Conservation (phyloP, 2,329 filamentous ascomycete genomes). For the Colletotrichum orchidophilum region DNA sequence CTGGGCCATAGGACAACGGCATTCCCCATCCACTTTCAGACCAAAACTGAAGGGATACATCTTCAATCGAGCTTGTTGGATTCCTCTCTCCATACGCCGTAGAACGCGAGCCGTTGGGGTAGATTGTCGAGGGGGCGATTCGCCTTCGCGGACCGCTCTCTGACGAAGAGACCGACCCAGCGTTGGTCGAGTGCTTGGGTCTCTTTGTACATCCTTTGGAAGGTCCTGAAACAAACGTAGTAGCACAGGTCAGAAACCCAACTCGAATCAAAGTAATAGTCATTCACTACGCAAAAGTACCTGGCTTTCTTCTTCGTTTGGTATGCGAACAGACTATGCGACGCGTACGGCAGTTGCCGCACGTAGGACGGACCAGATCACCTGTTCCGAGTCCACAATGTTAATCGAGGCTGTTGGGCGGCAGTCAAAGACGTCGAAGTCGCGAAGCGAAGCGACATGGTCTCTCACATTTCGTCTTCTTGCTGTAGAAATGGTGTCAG, state of each 20-base stretch:
- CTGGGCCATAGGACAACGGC: not conserved
- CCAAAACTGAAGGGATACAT: not conserved
- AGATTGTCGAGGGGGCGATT: not conserved
- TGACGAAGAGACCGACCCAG: not conserved
- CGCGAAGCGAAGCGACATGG: no score
- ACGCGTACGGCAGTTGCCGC: not conserved
- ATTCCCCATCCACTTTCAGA: not conserved
- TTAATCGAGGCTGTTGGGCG: not conserved
- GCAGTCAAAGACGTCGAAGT: no score
- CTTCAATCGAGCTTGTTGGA: not conserved
- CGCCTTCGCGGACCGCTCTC: no score
- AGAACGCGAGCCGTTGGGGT: not conserved
- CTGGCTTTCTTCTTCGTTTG: not conserved
- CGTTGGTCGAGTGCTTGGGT: not conserved
- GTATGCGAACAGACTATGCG: not conserved
- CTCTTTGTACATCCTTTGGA: not conserved
- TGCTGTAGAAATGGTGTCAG: not conserved
- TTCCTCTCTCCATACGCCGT: not conserved
- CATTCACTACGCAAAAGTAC: not conserved
- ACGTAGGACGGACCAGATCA: not conserved
- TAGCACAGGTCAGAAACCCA: not conserved
- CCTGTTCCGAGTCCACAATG: not conserved
- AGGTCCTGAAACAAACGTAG: not conserved
- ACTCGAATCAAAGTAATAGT: not conserved
- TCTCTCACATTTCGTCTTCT: not conserved